Conservation (phyloP, 306 rosid species). For the Gastrolobium bilobum region DNA sequence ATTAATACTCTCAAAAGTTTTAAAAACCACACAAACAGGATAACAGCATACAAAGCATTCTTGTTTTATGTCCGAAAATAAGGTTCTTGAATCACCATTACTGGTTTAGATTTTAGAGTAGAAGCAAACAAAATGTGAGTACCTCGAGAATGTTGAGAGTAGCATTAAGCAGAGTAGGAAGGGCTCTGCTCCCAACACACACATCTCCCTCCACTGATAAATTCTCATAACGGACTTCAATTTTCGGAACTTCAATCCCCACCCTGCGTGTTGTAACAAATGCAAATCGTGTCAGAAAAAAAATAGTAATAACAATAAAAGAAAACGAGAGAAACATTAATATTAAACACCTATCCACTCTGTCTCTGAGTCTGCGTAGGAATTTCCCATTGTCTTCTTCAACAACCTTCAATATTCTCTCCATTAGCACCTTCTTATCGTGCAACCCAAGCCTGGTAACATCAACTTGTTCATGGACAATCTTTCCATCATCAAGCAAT, state of each 20-base stretch:
- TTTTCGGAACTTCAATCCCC: conserved; percentile 77
- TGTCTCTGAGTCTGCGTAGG: conserved; percentile 60
- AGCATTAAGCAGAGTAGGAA: conserved; percentile 72
- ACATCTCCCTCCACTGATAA: conserved; percentile 80
- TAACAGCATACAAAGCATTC: no score
- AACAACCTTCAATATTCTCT: conserved; percentile 66
- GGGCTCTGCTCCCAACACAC: conserved; percentile 81
- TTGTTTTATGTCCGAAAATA: no score
- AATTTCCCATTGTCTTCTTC: conserved; percentile 80
- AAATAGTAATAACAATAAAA: no score
- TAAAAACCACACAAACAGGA: no score
- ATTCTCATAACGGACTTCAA: conserved; percentile 70
- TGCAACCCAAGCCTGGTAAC: conserved; percentile 65
- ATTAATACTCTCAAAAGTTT: no score
- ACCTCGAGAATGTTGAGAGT: conserved; percentile 76
- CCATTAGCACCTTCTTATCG: conserved; percentile 71
- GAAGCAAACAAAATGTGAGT: neutral
- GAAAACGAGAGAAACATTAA: no score
- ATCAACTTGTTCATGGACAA: conserved; percentile 64
- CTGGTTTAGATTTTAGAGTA: neutral
- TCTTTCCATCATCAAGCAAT: conserved; percentile 63
- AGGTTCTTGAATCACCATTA: neutral
- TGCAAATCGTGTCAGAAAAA: neutral
- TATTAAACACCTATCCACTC: conserved; percentile 66
- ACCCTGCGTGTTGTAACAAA: conserved; percentile 55